Evolutionary conservation across 768 basidiomycete genomes (phyloP), one percentile per base, ranked within the genome.

Genomic region (Infundibulicybe gibba): DNA sequence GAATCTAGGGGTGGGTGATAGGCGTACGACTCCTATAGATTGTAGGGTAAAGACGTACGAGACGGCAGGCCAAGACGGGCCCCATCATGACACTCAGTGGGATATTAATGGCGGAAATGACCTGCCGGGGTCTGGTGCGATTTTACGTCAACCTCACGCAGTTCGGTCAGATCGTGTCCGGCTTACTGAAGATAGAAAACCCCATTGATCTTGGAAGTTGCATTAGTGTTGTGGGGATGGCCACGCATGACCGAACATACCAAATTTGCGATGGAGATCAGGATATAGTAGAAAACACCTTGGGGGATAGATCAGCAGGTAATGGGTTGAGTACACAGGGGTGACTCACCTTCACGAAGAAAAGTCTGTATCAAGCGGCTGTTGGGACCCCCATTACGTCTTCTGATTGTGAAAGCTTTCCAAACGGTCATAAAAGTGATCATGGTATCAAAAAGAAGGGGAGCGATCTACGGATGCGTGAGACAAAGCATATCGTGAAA

Each of bases 231-330:
- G 9, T 39, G 19, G 34, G 33, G 41, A 20, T 35, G 37, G 19
- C 10, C 40, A 25, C 13, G 25, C n/a, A 38, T n/a, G 35, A 38
- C 32, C 17, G 21, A 17, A 20, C 21, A 52, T 40, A 75, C 75
- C 70, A 91, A 67, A 68, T 91, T 91, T 41, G 88, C 88, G 43
- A 90, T 80, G n/a, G 88, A 90, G 60, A 91, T 90, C 53, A 91
- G 64, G 49, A 91, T 75, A 59, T 89, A 91, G 58, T 90, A 91
- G 62, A 90, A 90, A 50, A 90, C 81, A 51, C 88, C 86, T 84
- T 55, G 16, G 40, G 44, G 6, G 17, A 34, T 12, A 15, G 54
- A 41, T 20, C 20, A 35, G 4, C 25, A 44, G 10, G 19, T 35
- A 37, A 40, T 41, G 41, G 44, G 21, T 51, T 12, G 39, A 25